Conservation (phyloP, 345 rosid species). For the Euphorbia pulcherrima region DNA sequence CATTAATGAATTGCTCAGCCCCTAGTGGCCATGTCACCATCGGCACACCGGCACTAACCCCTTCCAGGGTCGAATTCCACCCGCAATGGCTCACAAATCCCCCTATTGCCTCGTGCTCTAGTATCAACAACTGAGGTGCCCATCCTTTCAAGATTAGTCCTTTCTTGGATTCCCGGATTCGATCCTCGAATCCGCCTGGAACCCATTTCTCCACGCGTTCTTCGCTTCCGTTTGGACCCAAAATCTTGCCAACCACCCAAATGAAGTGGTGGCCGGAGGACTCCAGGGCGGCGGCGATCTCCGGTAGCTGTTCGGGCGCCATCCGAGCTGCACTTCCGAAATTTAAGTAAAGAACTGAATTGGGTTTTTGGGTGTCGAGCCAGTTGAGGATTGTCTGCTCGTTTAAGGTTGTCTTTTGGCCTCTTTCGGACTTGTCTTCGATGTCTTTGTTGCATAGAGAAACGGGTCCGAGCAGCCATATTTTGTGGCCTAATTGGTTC, state of each 20-base stretch:
- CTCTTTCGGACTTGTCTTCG: slow-evolving; percentile 42
- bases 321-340: slow-evolving; percentile 44
- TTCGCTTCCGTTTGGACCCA: neutral
- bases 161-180: slow-evolving; percentile 18
- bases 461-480: slow-evolving; percentile 50
- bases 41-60: slow-evolving; percentile 15
- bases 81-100: slow-evolving; percentile 23
- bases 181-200: slow-evolving; percentile 37
- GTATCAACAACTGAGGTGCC: slow-evolving; percentile 21
- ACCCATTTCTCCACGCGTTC: slow-evolving; percentile 22
- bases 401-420: slow-evolving; percentile 28
- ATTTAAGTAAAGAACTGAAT: slow-evolving; percentile 46
- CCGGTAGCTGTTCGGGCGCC: slow-evolving; percentile 34
- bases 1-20: slow-evolving; percentile 17
- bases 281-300: slow-evolving; percentile 43
- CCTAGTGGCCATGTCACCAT: slow-evolving; percentile 19
- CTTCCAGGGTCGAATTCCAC: slow-evolving; percentile 25
- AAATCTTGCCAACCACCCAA: slow-evolving; percentile 44
- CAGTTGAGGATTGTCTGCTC: slow-evolving; percentile 31
- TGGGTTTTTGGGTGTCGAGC: slow-evolving; percentile 41
- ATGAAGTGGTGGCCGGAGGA: slow-evolving; percentile 37
- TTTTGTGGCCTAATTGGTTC: slow-evolving; percentile 31
- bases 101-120: slow-evolving; percentile 15
- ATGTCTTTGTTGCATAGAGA: slow-evolving; percentile 33
- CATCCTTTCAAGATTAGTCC: slow-evolving; percentile 14